Evolutionary conservation across 345 rosid species (phyloP), one percentile per base, ranked within the genome.

Genomic region (Sisymbrium altissimum): DNA sequence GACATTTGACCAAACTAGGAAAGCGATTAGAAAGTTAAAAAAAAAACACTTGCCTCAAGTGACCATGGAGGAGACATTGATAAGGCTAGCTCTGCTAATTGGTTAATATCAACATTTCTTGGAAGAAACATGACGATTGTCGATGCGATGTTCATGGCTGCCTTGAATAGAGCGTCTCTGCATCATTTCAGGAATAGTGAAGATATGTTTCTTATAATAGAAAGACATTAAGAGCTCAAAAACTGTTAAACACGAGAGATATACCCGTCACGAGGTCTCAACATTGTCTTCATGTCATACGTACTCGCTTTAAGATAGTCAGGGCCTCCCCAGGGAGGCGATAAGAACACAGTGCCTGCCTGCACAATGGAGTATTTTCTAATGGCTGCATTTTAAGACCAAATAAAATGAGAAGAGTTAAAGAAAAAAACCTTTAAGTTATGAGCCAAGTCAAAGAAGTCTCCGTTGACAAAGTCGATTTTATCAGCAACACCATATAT

Each of bases 321-420:
- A 77, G 98, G 99, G 43, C 98, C 97, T 4, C 99, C 99, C 97
- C 99, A 92, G 7, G 99, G 97, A 73, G 98, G 98, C 32, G 99
- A 95, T 72, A 95, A 75, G 82, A 92, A 95, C 57, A 88, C 89
- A 1, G 88, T 83, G 48, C 83, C 90, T 17, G 92, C 96, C 99
- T 91, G 84, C 68, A 72, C 9, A 48, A 48, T 21, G n/a, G 5
- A 18, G 1, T 4, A 1, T 11, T 15, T 55, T 29, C 32, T 3
- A 46, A 13, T 29, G 27, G 17, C 60, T 35, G 12, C 30, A 36
- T 2, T 48, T 48, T 48, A 48, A 48, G 33, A 55, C 14, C 21
- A 25, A 57, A 38, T 7, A 29, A 14, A 19, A 1, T 63, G 11
- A 63, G 45, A 25, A 18, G 23, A 38, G 46, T 70, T 19, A 13